Base-by-base conservation (phyloP, 306 rosid genomes). In the Urtica urens region DNA sequence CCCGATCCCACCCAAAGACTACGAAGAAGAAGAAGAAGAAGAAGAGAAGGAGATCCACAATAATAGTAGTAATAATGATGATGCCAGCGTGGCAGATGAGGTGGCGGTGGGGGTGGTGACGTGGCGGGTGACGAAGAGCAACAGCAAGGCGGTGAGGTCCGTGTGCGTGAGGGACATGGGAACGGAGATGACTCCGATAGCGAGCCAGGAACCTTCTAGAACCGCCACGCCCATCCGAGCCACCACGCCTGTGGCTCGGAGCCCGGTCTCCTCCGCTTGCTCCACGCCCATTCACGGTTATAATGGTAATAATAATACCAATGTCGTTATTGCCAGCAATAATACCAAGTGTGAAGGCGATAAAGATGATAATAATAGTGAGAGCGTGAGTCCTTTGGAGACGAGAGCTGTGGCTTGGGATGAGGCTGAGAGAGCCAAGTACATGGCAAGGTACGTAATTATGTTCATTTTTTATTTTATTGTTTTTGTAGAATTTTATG, bases 151-250 rank as follows among this genome's bases (percentile, higher is more conserved):
- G 15, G 74, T 79, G 13, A 72, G 87, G 63, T 76, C 99, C 12
- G 41, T 92, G 58, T 79, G 93, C 57, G 79, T 92, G 33, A 75
- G 99, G 65, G 96, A 92, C 62, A 86, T 86, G 99, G 99, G 96
- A 7, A 92, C 99, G 28, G 96, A 92, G 63, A 92, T 92, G 99
- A 92, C 99, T 18, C 99, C 96, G 6, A 74, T 78, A 62, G 93
- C 96, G 2, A 86, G 94, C 48, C 93, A 77, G 55, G 94, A 85
- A 63, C 99, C 94, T 58, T 92, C 99, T 18, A 82, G 96, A 66
- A 86, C 88, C 28, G 78, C 79, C 18, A 92, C 99, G 1, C 99
- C 99, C 3, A 60, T 86, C 35, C 69, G 94, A 59, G 93, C 93
- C 20, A 85, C 87, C 33, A 81, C 95, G 46, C 93, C 86, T 2